These are phyloP conservation scores for Tylopilus sp. DNA, from an alignment of 768 basidiomycete genomes.

Conservation along the genomic window DNA sequence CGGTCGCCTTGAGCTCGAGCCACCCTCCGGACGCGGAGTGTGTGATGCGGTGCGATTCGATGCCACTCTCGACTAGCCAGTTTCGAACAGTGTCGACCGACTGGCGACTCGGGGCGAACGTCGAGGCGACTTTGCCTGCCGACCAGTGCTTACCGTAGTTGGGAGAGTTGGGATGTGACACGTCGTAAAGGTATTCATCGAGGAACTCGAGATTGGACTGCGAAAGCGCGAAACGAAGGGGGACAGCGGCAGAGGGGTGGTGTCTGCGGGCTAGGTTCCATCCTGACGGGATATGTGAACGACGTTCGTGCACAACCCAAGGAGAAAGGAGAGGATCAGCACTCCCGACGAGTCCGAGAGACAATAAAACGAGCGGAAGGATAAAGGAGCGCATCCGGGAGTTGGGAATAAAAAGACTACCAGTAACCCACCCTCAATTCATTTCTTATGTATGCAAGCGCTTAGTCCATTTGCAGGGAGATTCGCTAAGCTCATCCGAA, in stretches of 20 bases:
- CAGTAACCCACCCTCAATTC: too few species aligned
- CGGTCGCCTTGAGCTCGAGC: constrained; percentile 40
- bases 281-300: constrained; percentile 37
- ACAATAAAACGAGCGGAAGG: constrained; percentile 22
- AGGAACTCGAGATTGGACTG: constrained; percentile 41
- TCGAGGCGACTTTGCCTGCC: constrained; percentile 35
- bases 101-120: constrained; percentile 39
- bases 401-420: background rate
- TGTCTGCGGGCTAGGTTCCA: constrained; percentile 34
- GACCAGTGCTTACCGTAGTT: constrained; percentile 48
- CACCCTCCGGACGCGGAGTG: constrained; percentile 35
- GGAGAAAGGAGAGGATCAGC: constrained; percentile 7
- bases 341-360: constrained; percentile 12
- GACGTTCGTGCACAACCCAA: constrained; percentile 18
- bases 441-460: background rate
- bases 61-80: constrained; percentile 40
- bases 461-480: background rate
- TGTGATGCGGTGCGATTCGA: constrained; percentile 34
- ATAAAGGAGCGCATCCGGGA: constrained; percentile 18
- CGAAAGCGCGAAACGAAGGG: constrained; percentile 43
- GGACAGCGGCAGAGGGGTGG: constrained; percentile 32
- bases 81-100: constrained; percentile 36
- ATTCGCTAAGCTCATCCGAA: background rate
- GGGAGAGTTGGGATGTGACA: constrained; percentile 43
- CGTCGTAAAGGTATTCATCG: constrained; percentile 39